Evolutionary conservation across 208 protist species (phyloP), one percentile per base, ranked within the genome.

Genomic region (Wallacemonas sp.): DNA sequence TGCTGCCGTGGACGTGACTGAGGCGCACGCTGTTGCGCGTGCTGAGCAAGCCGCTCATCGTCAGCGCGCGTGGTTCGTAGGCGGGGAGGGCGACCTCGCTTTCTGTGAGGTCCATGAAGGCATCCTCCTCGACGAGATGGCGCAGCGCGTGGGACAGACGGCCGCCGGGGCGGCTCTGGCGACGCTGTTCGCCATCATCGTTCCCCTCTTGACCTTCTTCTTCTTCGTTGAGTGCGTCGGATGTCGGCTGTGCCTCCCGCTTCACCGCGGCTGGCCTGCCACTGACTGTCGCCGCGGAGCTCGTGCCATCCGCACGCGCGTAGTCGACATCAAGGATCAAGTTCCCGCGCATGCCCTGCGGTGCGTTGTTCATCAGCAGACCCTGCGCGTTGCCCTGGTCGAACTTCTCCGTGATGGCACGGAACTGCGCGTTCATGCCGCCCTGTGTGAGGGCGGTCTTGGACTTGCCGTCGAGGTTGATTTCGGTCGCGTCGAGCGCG

Each of bases 341-440:
- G 76, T 96, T 96, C 23, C 91, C 91, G 2, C 67, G 72, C n/a
- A 61, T 45, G 18, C 91, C 91, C 52, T 94, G 54, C 12, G 91
- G 91, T 8, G 88, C 83, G 69, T 96, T 96, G 84, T 92, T 79
- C 67, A 92, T 50, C 20, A 96, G 67, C 68, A 96, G 74, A 2
- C 91, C 91, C 46, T 96, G 91, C 45, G 91, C 84, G 57, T 96
- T 90, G 31, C 86, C 87, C 48, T 96, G 91, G 59, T 96, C 91
- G 67, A 96, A 96, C 65, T 90, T 91, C 65, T 93, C 89, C 28
- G 88, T 96, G 36, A 96, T 87, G 61, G 91, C 87, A 44, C 91
- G 82, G 61, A 96, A 96, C 76, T 94, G 91, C 32, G 91, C 88
- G 63, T 84, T 92, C 16, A 96, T 68, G 22, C 67, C 67, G 36